Percentiles rank a stretch among this genome's conserved stretches.
Evolutionary conservation across 331 rosid genomes (phyloP).

Genomic region (Malus hybrid): DNA sequence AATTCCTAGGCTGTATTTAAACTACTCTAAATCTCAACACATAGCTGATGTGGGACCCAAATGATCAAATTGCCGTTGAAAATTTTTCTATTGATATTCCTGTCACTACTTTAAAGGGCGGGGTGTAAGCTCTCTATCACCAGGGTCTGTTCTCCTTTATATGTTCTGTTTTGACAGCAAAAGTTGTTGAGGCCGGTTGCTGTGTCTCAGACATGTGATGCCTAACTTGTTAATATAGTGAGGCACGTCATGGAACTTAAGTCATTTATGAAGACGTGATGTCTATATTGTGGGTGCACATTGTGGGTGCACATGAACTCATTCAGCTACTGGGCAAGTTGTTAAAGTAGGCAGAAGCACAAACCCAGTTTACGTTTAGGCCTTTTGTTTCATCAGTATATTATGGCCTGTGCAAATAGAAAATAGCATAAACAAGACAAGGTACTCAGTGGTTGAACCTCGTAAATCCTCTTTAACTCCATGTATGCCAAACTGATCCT

Average conservation of each 20-base stretch:
- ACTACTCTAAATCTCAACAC: background rate
- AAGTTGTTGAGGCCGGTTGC: background rate
- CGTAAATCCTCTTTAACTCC: conserved; percentile 79
- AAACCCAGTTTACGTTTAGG: background rate
- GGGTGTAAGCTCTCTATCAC: no score
- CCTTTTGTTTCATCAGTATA: background rate
- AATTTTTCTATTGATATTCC: background rate
- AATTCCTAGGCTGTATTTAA: background rate
- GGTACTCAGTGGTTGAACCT: conserved; percentile 36
- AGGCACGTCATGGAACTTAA: no score
- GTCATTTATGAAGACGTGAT: background rate
- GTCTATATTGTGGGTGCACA: background rate
- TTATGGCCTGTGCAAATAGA: background rate
- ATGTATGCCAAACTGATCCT: conserved; percentile 72
- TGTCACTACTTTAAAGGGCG: background rate
- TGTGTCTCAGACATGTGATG: no score
- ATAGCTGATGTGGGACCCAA: background rate
- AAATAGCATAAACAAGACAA: conserved; percentile 2
- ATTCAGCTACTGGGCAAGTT: background rate
- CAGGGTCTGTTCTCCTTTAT: background rate
- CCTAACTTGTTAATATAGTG: no score
- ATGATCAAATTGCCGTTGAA: background rate
- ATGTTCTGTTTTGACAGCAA: background rate
- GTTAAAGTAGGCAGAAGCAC: background rate
- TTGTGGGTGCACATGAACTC: background rate